Conservation (phyloP, 495 filamentous ascomycete species). For the Aspergillus nidulans region DNA sequence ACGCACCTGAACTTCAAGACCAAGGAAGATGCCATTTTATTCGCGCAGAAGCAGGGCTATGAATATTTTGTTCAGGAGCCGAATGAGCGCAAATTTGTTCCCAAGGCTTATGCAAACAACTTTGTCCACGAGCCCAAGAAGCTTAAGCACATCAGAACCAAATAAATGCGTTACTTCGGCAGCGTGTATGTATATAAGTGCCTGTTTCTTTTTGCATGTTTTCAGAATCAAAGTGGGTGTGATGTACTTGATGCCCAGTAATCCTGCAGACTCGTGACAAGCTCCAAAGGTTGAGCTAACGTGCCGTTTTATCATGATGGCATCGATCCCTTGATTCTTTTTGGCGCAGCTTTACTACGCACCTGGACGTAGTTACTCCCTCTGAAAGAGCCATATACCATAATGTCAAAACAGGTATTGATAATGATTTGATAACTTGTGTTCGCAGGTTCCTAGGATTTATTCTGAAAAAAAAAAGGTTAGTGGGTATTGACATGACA, state of each 20-base stretch:
- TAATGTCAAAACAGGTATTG: no score
- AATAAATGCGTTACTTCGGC: constrained; percentile 51
- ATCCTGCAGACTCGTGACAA: background rate
- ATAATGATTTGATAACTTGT: no score
- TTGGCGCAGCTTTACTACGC: no score
- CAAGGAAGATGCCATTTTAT: constrained; percentile 92
- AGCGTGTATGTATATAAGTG: constrained; percentile 47
- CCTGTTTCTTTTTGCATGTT: constrained; percentile 18
- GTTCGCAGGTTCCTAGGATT: no score
- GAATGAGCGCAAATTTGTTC: constrained; percentile 75
- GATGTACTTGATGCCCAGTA: background rate
- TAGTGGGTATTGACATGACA: no score
- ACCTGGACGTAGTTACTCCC: no score
- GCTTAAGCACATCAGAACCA: constrained; percentile 89
- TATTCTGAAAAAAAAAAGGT: no score
- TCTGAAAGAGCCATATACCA: no score
- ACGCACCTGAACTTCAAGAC: constrained; percentile 83
- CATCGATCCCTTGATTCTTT: background rate
- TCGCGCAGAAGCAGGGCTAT: constrained; percentile 98
- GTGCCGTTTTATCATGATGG: background rate
- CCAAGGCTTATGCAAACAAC: constrained; percentile 96
- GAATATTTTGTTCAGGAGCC: constrained; percentile 99
- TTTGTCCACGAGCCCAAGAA: constrained; percentile 79
- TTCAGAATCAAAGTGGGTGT: constrained; percentile 6
- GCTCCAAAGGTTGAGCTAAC: no score